Percentiles rank a stretch among this genome's conserved stretches.
phyloP scores from a whole-genome alignment of 108 stramenopile genomes.

The Pseudonitzschia delicatissima region DNA sequence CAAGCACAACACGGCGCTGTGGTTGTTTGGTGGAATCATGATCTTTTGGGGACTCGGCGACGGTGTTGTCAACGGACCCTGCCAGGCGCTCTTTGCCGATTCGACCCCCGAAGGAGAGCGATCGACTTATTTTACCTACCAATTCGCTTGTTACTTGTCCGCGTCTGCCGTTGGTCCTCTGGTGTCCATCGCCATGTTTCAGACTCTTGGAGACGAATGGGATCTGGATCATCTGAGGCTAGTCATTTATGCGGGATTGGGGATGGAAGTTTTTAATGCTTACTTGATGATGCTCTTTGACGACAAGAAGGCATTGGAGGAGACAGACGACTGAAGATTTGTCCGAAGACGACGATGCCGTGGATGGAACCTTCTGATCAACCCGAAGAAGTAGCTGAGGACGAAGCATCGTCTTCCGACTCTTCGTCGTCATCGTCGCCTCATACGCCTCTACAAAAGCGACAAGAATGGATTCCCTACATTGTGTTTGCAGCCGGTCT shows the following conservation, averaged over 20 bases:
- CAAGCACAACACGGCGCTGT: slow-evolving; percentile 13
- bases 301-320: slow-evolving; percentile 55
- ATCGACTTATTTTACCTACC: slow-evolving; percentile 43
- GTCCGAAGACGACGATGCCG: slow-evolving; percentile 14
- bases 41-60: slow-evolving; percentile 50
- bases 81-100: slow-evolving; percentile 65
- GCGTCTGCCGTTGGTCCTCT: slow-evolving; percentile 54
- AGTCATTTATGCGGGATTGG: slow-evolving; percentile 57
- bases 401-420: background rate
- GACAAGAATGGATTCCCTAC: slow-evolving; percentile 52
- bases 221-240: slow-evolving; percentile 34
- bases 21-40: slow-evolving; percentile 34
- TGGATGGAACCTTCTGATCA: slow-evolving; percentile 6
- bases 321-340: slow-evolving; percentile 19
- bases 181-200: slow-evolving; percentile 47
- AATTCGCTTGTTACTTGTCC: slow-evolving; percentile 39
- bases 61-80: slow-evolving; percentile 54
- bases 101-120: slow-evolving; percentile 56
- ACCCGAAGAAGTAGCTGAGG: background rate
- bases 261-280: slow-evolving; percentile 43
- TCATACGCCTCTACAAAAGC: background rate
- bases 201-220: slow-evolving; percentile 64
- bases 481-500: slow-evolving; percentile 43
- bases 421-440: background rate
- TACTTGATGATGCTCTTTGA: slow-evolving; percentile 62